Evolutionary conservation across 345 rosid species (phyloP), one percentile per base, ranked within the genome.

Genomic region (Euphorbia pulcherrima): DNA sequence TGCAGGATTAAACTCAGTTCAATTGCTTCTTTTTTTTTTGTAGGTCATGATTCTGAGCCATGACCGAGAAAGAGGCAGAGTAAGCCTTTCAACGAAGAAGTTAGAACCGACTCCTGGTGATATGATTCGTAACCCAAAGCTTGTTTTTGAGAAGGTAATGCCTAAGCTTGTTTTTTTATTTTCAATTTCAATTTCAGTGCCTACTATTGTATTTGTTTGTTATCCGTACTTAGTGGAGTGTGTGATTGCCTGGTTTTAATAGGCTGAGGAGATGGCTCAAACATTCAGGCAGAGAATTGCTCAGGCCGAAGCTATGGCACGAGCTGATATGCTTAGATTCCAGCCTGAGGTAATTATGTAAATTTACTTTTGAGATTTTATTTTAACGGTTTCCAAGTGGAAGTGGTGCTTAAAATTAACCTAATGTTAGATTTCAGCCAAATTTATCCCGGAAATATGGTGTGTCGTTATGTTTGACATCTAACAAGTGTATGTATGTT

Each of bases 261-360:
- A 91, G 99, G 99, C 97, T 20, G 97, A 94, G 86, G 99, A 94
- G 89, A 91, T 94, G 97, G 99, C 99, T 55, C 96, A 84, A 81
- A 86, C 93, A 59, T 94, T 94, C 86, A 85, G 96, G 79, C 97
- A 91, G 82, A 88, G 97, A 82, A 94, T 94, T 20, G 97, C 99
- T 14, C 96, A 89, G 81, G 99, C 99, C 39, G 99, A 94, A 88
- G 96, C 97, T 2, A 94, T 94, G 99, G 97, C 97, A 62, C 96
- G 92, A 47, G 99, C 97, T 8, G 99, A 91, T 81, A 94, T 91
- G 93, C 92, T 94, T 59, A 88, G 97, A 60, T 91, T 89, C 86
- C 96, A 94, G 81, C 97, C 97, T 12, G 96, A 94, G 95, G 99
- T 91, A 85, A 37, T n/a, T n/a, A 26, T 44, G 3, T 54, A 50